These are phyloP conservation scores for Plasmodium gonderi DNA, from an alignment of 169 alveolate genomes.

Conservation along the genomic window DNA sequence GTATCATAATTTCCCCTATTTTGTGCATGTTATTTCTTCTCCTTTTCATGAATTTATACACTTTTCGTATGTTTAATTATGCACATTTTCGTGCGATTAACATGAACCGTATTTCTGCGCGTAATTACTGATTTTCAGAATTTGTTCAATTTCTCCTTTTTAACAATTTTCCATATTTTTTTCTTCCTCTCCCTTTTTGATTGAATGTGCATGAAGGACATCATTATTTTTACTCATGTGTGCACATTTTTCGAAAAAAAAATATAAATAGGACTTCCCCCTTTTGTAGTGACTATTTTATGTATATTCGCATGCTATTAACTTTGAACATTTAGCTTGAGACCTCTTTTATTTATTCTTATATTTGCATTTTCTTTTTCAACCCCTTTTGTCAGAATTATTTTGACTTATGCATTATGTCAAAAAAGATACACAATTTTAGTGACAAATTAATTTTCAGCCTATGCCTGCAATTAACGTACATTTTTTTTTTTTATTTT, in stretches of 20 bases:
- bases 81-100: neutral
- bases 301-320: neutral
- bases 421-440: neutral
- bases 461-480: neutral
- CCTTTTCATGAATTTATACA: neutral
- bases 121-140: neutral
- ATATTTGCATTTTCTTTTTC: neutral
- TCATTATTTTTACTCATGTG: neutral
- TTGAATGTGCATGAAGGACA: conserved; percentile 66
- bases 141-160: conserved; percentile 2
- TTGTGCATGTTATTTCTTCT: neutral
- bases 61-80: neutral
- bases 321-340: neutral
- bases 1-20: neutral
- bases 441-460: neutral
- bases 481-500: too few species aligned
- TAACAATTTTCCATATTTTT: neutral
- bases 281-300: conserved; percentile 22
- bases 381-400: conserved; percentile 10
- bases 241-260: neutral
- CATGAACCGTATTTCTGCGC: neutral
- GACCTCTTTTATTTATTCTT: neutral
- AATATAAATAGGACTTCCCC: neutral
- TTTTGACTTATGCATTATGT: neutral
- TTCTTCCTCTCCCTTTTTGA: neutral